Percentiles rank a stretch among this genome's conserved stretches.
phyloP scores from a whole-genome alignment of 352 stramenopile genomes.

The Blastocystis sp. region DNA sequence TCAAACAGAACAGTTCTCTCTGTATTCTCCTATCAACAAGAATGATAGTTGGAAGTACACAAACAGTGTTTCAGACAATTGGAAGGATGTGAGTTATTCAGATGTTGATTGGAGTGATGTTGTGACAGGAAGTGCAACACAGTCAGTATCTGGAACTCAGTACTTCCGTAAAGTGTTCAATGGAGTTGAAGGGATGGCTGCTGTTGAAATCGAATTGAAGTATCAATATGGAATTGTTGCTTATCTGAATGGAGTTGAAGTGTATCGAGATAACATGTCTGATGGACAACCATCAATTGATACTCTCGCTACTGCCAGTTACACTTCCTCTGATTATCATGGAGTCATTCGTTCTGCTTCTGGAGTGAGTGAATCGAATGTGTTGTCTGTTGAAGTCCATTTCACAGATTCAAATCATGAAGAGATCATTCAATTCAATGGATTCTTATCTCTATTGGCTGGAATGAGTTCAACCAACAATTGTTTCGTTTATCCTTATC shows the following conservation, averaged over 20 bases:
- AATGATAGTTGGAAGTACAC: not conserved
- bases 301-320: not conserved
- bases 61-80: not conserved
- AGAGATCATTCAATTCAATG: too few species aligned
- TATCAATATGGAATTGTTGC: conserved; percentile 28
- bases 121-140: not conserved
- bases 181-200: not conserved
- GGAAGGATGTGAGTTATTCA: not conserved
- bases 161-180: conserved; percentile 25
- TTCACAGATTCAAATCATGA: not conserved
- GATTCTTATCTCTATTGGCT: too few species aligned
- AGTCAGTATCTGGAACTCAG: not conserved
- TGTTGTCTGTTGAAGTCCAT: conserved; percentile 25
- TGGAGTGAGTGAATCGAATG: not conserved
- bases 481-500: too few species aligned
- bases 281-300: not conserved
- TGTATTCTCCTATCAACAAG: not conserved
- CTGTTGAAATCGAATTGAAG: not conserved
- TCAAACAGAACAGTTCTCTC: not conserved
- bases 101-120: not conserved
- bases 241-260: conserved; percentile 50
- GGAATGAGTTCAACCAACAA: too few species aligned
- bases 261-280: conserved; percentile 22
- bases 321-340: not conserved
- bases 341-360: not conserved